phyloP scores from a whole-genome alignment of 345 rosid species.

The Anastatica hierochuntica region DNA sequence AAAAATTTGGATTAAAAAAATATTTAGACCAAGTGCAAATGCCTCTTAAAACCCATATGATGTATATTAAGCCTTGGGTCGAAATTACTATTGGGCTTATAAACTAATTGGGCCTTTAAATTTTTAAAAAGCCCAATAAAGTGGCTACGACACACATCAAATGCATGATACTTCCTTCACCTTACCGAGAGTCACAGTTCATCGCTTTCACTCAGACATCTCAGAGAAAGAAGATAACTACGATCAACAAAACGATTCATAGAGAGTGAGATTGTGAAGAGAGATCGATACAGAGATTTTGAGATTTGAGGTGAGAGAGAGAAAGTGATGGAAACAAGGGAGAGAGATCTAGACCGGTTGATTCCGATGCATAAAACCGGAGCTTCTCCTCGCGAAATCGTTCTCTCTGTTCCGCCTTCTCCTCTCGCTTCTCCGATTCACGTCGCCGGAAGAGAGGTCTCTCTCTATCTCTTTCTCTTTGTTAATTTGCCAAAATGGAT shows the following conservation, averaged over 20 bases:
- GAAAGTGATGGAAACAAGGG: constrained; percentile 32
- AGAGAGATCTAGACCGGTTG: constrained; percentile 40
- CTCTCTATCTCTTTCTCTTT: background rate
- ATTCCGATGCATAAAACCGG: constrained; percentile 33
- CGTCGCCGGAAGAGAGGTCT: constrained; percentile 48
- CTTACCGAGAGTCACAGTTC: too few relatives aligned
- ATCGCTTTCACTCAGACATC: too few relatives aligned
- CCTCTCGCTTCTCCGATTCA: constrained; percentile 35
- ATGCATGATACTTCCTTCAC: too few relatives aligned
- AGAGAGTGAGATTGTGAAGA: background rate
- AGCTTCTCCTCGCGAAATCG: constrained; percentile 18
- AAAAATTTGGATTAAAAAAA: too few relatives aligned
- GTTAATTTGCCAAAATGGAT: background rate
- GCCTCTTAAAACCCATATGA: too few relatives aligned
- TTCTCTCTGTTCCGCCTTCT: constrained; percentile 27
- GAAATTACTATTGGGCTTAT: too few relatives aligned
- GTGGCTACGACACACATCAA: too few relatives aligned
- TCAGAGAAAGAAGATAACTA: constrained; percentile 4
- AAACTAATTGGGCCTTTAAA: too few relatives aligned
- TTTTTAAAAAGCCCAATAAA: too few relatives aligned
- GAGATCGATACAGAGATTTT: constrained; percentile 8
- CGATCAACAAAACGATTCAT: background rate
- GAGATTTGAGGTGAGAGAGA: constrained; percentile 1
- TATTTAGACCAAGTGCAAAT: too few relatives aligned
- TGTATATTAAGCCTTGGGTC: too few relatives aligned